These are phyloP conservation scores for Teunomyces stri DNA, from an alignment of 805 yeast species.

Conservation along the genomic window DNA sequence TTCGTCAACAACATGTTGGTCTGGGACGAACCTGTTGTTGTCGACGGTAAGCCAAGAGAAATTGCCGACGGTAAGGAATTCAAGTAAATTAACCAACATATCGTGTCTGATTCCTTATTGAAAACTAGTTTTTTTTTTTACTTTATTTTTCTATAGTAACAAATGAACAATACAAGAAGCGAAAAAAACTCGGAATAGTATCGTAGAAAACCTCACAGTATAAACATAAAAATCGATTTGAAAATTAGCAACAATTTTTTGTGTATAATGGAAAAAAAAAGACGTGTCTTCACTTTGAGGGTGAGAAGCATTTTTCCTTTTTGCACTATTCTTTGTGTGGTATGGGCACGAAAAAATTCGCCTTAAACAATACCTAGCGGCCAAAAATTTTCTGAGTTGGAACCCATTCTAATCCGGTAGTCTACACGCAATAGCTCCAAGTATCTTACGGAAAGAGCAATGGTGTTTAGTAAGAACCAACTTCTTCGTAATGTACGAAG, in stretches of 20 bases:
- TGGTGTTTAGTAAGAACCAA: slow-evolving; percentile 25
- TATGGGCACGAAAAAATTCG: not conserved
- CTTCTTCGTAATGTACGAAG: slow-evolving; percentile 57
- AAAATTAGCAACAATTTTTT: too few species aligned
- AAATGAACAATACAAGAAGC: too few species aligned
- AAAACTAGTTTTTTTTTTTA: not conserved
- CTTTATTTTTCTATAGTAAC: not conserved
- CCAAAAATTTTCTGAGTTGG: not conserved
- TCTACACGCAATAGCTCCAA: not conserved
- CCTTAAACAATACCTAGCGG: not conserved
- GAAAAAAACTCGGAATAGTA: too few species aligned
- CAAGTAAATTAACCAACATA: slow-evolving; percentile 51
- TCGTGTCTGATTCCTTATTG: not conserved
- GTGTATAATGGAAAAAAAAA: not conserved
- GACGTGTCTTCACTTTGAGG: not conserved
- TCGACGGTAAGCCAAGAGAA: slow-evolving; percentile 79
- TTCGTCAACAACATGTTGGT: slow-evolving; percentile 92
- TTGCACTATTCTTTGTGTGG: not conserved
- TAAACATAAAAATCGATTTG: too few species aligned
- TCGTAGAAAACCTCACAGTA: too few species aligned
- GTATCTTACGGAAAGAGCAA: not conserved
- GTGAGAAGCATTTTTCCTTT: not conserved
- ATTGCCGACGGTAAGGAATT: slow-evolving; percentile 97
- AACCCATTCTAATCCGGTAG: too few species aligned
- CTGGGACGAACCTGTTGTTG: slow-evolving; percentile 91